Evolutionary conservation across 352 stramenopile species (phyloP).

Genomic region (Phytophthora ramorum): DNA sequence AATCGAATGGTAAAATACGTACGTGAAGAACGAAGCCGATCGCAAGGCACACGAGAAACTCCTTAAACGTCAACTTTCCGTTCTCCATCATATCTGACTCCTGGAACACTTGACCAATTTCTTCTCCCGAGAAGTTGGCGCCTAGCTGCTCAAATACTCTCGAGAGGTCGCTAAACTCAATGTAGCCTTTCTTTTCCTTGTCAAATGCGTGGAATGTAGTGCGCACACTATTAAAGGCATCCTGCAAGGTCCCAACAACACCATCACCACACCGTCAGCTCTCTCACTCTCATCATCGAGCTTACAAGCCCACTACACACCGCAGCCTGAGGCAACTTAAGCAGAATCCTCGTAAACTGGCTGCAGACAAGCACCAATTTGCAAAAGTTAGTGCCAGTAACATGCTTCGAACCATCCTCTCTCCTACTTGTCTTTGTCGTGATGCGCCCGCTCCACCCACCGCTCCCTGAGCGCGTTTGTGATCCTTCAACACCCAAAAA

Average conservation of each 20-base stretch:
- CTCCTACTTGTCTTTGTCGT: constrained; percentile 60
- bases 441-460: constrained; percentile 58
- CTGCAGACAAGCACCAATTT: constrained; percentile 31
- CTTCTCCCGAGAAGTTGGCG: constrained; percentile 73
- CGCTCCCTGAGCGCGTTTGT: constrained; percentile 81
- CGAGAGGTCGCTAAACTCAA: constrained; percentile 77
- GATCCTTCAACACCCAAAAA: constrained; percentile 48
- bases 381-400: not conserved
- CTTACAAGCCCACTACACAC: constrained; percentile 18
- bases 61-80: constrained; percentile 84
- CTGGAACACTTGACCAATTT: constrained; percentile 78
- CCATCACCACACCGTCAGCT: not conserved
- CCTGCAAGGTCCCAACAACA: constrained; percentile 19
- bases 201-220: constrained; percentile 75
- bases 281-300: not conserved
- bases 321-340: constrained; percentile 76
- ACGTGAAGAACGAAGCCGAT: constrained; percentile 90
- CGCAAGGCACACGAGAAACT: constrained; percentile 88
- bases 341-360: constrained; percentile 80
- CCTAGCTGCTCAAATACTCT: constrained; percentile 80
- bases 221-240: constrained; percentile 83
- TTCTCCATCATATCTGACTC: constrained; percentile 89
- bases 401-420: not conserved
- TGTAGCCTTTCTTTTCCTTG: constrained; percentile 72
- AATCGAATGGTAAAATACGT: constrained; percentile 5